Evolutionary conservation across 2,329 filamentous ascomycete species (phyloP).

Genomic region (Beauveria rudraprayagi): DNA sequence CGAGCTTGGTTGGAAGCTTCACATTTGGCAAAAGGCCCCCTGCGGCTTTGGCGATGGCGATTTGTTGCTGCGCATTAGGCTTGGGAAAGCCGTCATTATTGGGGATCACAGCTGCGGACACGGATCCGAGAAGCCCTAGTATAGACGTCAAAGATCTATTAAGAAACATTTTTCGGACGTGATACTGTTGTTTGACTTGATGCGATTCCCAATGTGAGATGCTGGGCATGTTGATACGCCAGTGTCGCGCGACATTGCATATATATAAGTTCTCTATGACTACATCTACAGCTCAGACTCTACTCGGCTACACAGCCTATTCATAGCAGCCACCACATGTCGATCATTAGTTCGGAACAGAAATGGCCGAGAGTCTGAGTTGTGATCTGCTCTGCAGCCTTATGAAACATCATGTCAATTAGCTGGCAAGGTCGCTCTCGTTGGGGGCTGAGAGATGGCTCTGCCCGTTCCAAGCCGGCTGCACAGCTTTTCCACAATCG

Average conservation of each 20-base stretch:
- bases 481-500: not conserved
- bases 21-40: constrained; percentile 55
- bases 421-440: not conserved
- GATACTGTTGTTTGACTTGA: not conserved
- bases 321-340: not conserved
- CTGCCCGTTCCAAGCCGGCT: not conserved
- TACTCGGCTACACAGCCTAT: not conserved
- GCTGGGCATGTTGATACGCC: not conserved
- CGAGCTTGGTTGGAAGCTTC: constrained; percentile 42
- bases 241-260: not conserved
- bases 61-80: constrained; percentile 40
- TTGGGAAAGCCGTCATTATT: constrained; percentile 50
- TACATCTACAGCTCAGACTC: not conserved
- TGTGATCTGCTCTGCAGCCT: not conserved
- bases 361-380: not conserved
- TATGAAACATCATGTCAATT: not conserved
- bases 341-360: not conserved
- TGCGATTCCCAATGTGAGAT: too few species aligned
- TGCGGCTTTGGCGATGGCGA: constrained; percentile 44
- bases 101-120: constrained; percentile 26
- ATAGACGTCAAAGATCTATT: not conserved
- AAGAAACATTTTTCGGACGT: not conserved
- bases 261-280: not conserved
- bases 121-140: not conserved
- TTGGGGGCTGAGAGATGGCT: not conserved